Evolutionary conservation across 768 basidiomycete genomes (phyloP).

Genomic region (Suillus lakei): DNA sequence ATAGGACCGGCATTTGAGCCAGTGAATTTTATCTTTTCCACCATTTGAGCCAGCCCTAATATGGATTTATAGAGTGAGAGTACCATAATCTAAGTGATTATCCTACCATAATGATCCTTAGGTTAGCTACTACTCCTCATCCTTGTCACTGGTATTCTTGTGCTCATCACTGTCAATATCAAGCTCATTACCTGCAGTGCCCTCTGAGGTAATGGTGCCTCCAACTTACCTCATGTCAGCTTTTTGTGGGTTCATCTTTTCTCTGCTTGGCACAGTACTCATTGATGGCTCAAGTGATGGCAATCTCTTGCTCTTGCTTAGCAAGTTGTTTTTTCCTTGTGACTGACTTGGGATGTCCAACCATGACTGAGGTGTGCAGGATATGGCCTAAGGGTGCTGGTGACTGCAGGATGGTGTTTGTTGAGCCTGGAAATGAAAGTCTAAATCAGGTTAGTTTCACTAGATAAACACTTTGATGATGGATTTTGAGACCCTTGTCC

Average conservation of each 20-base stretch:
- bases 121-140: no score
- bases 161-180: no score
- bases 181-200: no score
- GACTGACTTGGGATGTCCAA: not conserved
- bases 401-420: not conserved
- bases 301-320: conserved; percentile 2
- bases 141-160: conserved; percentile 9
- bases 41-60: no score
- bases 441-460: not conserved
- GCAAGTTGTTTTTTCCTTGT: conserved; percentile 1
- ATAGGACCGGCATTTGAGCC: no score
- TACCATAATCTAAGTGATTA: no score
- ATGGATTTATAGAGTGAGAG: no score
- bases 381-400: not conserved
- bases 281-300: not conserved
- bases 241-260: not conserved
- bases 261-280: conserved; percentile 13
- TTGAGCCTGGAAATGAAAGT: not conserved
- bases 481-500: not conserved
- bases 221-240: conserved; percentile 4
- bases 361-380: not conserved
- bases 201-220: not conserved
- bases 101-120: no score
- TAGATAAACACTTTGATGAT: not conserved
- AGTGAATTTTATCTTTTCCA: no score